Base-by-base conservation (phyloP, 176 grass and related monocot genomes). In the Triticum aestivum region DNA sequence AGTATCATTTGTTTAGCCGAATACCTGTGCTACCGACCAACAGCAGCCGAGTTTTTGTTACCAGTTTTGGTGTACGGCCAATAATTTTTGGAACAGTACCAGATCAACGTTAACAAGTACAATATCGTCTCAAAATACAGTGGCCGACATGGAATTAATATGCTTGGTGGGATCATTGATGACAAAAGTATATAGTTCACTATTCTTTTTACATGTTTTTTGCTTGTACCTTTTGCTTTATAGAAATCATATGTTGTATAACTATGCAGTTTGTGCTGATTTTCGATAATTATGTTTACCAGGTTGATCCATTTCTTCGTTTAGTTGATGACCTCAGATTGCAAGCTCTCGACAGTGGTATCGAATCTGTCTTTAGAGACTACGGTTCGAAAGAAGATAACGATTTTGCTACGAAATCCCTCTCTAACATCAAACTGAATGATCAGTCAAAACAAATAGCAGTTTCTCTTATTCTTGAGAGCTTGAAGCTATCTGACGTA, bases 341-440 rank as follows among this genome's bases (percentile, higher is more conserved):
- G 54, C 81, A 92, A 89, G 93, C 80, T 73, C 26, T 88, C 79
- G 87, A 95, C 67, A 61, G 64, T 26, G 51, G 66, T 24, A 17
- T 64, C 74, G 79, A 89, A 49, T 62, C 82, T 82, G 79, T 38
- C 54, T 87, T 42, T 73, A 89, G 62, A 79, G 80, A 80, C 65
- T 98, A 94, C 29, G 96, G 96, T 27, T 98, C 92, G 41, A 86
- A 92, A 85, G 92, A 98, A 61, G 92, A 98, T 85, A 88, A 95
- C 13, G 82, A 75, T 73, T 78, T 88, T 91, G 92, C 96, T 89
- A 73, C 92, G 79, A 89, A 94, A 86, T 87, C 86, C 61, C 87
- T 98, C 69, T 91, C 88, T 68, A 89, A 91, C 54, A 88, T 96
- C 69, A 75, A 73, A 64, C 70, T 83, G 45, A 87, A 81, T 82